Conservation (phyloP, 164 flowering plant species). For the Umbilicus rupestris region DNA sequence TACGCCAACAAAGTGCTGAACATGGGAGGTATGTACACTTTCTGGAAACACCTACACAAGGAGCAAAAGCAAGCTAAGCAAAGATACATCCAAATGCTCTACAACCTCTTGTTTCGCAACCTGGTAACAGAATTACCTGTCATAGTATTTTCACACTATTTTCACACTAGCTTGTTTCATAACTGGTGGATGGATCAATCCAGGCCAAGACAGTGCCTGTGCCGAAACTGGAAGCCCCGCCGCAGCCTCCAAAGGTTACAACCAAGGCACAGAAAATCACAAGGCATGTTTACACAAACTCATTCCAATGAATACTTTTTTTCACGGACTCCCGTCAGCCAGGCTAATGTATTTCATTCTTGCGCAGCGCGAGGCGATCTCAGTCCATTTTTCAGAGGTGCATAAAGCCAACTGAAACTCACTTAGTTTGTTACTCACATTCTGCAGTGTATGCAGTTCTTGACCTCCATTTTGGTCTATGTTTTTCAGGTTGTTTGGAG, state of each 20-base stretch:
- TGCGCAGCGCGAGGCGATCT: neutral
- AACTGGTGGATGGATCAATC: neutral
- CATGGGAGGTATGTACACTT: constrained; percentile 76
- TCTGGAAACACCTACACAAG: constrained; percentile 72
- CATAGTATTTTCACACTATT: no score
- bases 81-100: constrained; percentile 72
- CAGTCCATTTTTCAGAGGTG: neutral
- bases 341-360: neutral
- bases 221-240: neutral
- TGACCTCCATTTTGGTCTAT: neutral
- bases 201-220: constrained; percentile 3
- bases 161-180: neutral
- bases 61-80: constrained; percentile 69
- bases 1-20: constrained; percentile 78
- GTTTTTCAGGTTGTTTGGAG: neutral
- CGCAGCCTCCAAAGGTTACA: neutral
- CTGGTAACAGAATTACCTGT: constrained; percentile 47
- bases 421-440: no score
- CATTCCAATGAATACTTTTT: no score
- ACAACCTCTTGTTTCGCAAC: constrained; percentile 62
- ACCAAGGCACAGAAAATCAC: neutral
- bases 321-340: no score
- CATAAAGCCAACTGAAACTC: neutral
- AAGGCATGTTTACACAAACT: neutral
- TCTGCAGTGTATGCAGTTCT: neutral